Conservation (phyloP, 1,284 basidiomycete species). For the Rhodotorula sp. region DNA sequence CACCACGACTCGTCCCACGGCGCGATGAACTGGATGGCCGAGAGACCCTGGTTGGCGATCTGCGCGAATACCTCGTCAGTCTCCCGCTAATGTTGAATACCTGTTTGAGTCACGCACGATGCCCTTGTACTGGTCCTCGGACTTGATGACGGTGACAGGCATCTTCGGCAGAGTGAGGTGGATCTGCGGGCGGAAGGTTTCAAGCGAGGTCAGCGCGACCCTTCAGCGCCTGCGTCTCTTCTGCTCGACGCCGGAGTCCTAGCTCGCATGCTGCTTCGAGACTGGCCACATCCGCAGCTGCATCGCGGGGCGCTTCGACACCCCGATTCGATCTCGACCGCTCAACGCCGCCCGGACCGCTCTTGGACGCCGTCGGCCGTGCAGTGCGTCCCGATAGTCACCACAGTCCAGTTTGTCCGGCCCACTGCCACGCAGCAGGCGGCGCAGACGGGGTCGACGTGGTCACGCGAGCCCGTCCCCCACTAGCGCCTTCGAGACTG, state of each 20-base stretch:
- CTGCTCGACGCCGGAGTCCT: no score
- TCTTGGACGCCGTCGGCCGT: no score
- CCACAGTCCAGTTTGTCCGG: neutral
- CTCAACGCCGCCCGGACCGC: no score
- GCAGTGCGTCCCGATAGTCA: neutral
- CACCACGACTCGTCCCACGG: constrained; percentile 38
- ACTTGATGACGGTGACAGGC: constrained; percentile 32
- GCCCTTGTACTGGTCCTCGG: constrained; percentile 28
- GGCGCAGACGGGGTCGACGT: neutral
- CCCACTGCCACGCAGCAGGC: neutral
- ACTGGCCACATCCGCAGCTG: no score
- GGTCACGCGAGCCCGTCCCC: neutral
- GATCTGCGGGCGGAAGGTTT: neutral
- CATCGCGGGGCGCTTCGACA: no score
- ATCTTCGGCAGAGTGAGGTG: constrained; percentile 6
- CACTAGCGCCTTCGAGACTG: neutral
- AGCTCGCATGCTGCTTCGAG: no score
- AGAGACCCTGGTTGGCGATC: neutral
- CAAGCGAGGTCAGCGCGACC: neutral
- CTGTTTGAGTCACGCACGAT: neutral
- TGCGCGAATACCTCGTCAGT: neutral
- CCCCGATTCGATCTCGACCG: no score
- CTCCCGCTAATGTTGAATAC: no score
- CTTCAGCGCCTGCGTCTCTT: no score
- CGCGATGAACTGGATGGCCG: constrained; percentile 22